phyloP scores from a whole-genome alignment of 768 basidiomycete genomes.

The Mycena vitilis region DNA sequence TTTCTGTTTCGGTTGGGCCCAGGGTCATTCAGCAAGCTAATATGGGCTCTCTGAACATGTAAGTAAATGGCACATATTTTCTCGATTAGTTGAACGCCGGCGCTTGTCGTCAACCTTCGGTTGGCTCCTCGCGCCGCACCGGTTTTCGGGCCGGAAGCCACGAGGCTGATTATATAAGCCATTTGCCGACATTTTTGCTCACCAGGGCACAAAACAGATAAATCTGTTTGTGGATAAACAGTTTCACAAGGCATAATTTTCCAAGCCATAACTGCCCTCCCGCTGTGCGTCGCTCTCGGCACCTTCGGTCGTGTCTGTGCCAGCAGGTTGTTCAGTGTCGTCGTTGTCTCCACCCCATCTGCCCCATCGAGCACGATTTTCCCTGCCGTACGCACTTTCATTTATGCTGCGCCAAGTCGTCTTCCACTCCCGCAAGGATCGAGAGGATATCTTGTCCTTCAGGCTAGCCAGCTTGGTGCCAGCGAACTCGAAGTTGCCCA shows the following conservation, averaged over 20 bases:
- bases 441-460: conserved; percentile 23
- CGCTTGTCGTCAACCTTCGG: too few relatives aligned
- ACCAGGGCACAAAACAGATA: too few relatives aligned
- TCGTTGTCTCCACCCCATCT: conserved; percentile 30
- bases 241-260: background rate
- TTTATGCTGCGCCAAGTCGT: conserved; percentile 37
- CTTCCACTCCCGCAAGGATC: conserved; percentile 39
- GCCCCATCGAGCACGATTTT: conserved; percentile 38
- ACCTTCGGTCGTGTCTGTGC: conserved; percentile 18
- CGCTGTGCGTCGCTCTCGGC: background rate
- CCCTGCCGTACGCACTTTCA: conserved; percentile 34
- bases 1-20: too few relatives aligned
- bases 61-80: too few relatives aligned
- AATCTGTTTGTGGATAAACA: too few relatives aligned
- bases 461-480: conserved; percentile 32
- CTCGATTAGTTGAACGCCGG: too few relatives aligned
- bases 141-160: too few relatives aligned
- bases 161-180: too few relatives aligned
- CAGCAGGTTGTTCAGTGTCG: conserved; percentile 25
- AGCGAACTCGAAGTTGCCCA: conserved; percentile 37
- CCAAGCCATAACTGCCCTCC: background rate
- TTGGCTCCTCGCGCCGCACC: too few relatives aligned
- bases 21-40: too few relatives aligned
- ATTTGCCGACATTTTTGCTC: too few relatives aligned
- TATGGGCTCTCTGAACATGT: too few relatives aligned